Conservation (phyloP, 2,329 filamentous ascomycete genomes). For the Scedosporium dehoogii region DNA sequence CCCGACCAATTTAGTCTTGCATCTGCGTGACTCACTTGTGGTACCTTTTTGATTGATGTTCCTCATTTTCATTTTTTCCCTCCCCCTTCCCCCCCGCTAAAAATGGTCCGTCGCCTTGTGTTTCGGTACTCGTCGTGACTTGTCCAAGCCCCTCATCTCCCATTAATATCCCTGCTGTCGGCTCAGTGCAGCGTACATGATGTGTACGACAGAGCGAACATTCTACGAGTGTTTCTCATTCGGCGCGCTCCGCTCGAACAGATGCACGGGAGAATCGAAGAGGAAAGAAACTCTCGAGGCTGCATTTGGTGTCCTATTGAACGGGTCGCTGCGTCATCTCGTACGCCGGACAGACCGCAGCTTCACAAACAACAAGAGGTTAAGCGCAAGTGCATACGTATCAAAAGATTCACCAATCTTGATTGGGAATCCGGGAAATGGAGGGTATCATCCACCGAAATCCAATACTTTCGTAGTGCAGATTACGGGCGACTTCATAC, state of each 20-base stretch:
- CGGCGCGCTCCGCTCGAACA: too few species aligned
- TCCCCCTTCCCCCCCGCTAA: background rate
- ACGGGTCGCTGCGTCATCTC: too few species aligned
- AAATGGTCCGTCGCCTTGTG: background rate
- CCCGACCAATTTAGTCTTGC: background rate
- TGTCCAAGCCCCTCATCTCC: conserved; percentile 1
- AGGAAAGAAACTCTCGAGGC: too few species aligned
- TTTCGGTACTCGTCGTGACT: background rate
- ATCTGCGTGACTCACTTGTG: background rate
- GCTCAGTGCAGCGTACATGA: too few species aligned
- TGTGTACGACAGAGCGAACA: too few species aligned
- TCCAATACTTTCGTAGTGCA: too few species aligned
- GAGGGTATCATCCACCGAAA: background rate
- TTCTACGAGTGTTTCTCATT: too few species aligned
- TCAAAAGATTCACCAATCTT: background rate
- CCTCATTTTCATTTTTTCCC: background rate
- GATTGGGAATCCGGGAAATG: background rate
- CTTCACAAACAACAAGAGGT: too few species aligned
- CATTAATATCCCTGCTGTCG: conserved; percentile 11
- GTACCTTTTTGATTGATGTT: background rate
- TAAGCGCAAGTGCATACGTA: background rate
- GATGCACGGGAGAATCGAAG: too few species aligned
- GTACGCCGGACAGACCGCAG: too few species aligned
- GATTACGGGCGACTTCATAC: too few species aligned
- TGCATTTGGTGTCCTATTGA: too few species aligned